Conservation (phyloP, 2,329 filamentous ascomycete genomes). For the Curvularia eragrostidis region DNA sequence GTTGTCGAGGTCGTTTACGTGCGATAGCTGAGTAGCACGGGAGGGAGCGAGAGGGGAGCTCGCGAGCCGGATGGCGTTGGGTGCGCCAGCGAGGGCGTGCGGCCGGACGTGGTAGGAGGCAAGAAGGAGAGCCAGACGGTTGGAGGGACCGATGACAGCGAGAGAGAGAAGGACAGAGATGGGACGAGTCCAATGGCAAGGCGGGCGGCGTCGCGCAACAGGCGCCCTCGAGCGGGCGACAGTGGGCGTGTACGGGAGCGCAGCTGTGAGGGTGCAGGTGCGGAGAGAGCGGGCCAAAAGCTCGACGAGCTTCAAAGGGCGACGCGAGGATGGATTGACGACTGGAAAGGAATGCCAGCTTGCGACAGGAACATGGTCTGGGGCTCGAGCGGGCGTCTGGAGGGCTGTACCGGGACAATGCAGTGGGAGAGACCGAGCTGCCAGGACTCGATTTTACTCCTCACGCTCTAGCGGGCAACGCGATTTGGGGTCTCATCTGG, state of each 20-base stretch:
- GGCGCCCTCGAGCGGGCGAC: conserved; percentile 16
- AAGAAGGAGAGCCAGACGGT: conserved; percentile 18
- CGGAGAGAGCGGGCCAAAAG: conserved; percentile 49
- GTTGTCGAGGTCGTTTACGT: conserved; percentile 10
- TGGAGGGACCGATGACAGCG: conserved; percentile 15
- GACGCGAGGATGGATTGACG: conserved; percentile 37
- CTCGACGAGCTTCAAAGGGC: conserved; percentile 47
- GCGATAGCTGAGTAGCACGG: neutral
- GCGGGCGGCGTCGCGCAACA: conserved; percentile 18
- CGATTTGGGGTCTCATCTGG: conserved; percentile 16
- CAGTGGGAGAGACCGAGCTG: conserved; percentile 32
- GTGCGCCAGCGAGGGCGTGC: conserved; percentile 21
- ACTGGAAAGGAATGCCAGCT: conserved; percentile 24
- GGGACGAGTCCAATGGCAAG: conserved; percentile 21
- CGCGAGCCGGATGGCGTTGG: conserved; percentile 15
- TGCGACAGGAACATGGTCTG: conserved; percentile 41
- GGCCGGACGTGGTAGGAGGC: conserved; percentile 21
- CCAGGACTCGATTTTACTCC: conserved; percentile 36
- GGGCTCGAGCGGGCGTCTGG: conserved; percentile 20
- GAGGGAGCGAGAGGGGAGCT: conserved; percentile 3
- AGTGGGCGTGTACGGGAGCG: conserved; percentile 31
- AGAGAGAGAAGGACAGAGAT: conserved; percentile 2
- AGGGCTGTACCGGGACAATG: conserved; percentile 36
- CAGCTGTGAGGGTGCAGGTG: conserved; percentile 39
- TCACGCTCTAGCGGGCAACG: conserved; percentile 28